Conservation (phyloP, 2,329 filamentous ascomycete genomes). For the Cercospora zeae-maydis region DNA sequence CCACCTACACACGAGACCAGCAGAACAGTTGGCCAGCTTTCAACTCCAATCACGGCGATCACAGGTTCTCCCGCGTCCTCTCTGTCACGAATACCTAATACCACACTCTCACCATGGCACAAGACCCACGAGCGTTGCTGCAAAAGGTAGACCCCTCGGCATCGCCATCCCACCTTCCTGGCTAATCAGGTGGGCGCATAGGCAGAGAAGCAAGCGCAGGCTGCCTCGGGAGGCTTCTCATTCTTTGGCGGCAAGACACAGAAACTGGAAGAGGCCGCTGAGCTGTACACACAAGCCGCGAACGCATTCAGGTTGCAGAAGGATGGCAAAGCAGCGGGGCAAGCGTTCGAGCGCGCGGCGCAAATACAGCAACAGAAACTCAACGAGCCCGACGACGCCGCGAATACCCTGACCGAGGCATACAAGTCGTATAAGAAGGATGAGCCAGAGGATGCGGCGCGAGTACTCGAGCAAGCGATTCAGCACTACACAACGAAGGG, state of each 20-base stretch:
- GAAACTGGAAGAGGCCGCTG: conserved; percentile 85
- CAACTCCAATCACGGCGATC: background rate
- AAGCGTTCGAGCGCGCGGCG: conserved; percentile 82
- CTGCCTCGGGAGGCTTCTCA: conserved; percentile 77
- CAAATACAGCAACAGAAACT: conserved; percentile 73
- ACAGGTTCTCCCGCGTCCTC: background rate
- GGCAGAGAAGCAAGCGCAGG: conserved; percentile 79
- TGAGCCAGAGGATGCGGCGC: conserved; percentile 75
- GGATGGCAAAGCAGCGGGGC: conserved; percentile 78
- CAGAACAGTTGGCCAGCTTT: background rate
- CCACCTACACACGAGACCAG: background rate
- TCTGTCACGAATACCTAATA: background rate
- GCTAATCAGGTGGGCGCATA: conserved; percentile 38
- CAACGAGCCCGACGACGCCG: conserved; percentile 88
- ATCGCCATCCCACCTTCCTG: conserved; percentile 8
- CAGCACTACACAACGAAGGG: conserved; percentile 83
- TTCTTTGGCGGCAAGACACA: conserved; percentile 84
- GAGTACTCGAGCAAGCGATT: conserved; percentile 76
- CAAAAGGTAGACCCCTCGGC: conserved; percentile 59
- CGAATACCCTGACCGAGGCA: conserved; percentile 81
- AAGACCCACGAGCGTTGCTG: conserved; percentile 73
- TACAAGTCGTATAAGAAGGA: conserved; percentile 93
- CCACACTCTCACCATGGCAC: conserved; percentile 54
- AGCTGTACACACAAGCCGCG: conserved; percentile 81
- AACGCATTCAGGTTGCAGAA: conserved; percentile 90